phyloP scores from a whole-genome alignment of 148 eudicot species.

The Gaultheria prostrata region DNA sequence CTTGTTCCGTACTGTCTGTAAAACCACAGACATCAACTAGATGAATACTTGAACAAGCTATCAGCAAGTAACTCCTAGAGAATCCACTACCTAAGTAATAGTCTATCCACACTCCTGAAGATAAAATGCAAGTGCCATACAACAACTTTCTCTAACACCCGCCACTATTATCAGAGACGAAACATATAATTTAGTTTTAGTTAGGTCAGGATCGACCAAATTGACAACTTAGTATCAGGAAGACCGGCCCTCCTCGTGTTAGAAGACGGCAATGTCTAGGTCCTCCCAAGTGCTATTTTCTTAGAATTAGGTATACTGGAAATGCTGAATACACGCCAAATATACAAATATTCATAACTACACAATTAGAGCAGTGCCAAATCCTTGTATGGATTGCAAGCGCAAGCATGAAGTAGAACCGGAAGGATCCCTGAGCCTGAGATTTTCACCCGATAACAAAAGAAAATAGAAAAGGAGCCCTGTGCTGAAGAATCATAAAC shows the following conservation, averaged over 20 bases:
- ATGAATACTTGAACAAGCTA: neutral
- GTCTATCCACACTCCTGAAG: neutral
- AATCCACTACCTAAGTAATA: neutral
- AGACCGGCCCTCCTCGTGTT: neutral
- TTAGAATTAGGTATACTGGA: neutral
- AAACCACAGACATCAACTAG: conserved; percentile 20
- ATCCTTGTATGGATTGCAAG: neutral
- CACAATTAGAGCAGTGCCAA: neutral
- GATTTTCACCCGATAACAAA: neutral
- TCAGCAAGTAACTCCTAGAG: neutral
- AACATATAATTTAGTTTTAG: neutral
- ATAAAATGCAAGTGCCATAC: neutral
- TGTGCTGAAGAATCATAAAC: neutral
- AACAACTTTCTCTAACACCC: neutral
- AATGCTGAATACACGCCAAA: neutral
- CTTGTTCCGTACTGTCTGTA: conserved; percentile 92
- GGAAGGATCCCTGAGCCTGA: neutral
- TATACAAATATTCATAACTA: neutral
- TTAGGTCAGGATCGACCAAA: neutral
- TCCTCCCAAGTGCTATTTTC: neutral
- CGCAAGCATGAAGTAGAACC: neutral
- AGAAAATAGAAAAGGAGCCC: neutral
- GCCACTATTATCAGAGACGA: neutral
- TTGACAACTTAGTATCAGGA: neutral
- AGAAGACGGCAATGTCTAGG: neutral